These are phyloP conservation scores for Combretum micranthum DNA, from an alignment of 345 rosid genomes.

Conservation along the genomic window DNA sequence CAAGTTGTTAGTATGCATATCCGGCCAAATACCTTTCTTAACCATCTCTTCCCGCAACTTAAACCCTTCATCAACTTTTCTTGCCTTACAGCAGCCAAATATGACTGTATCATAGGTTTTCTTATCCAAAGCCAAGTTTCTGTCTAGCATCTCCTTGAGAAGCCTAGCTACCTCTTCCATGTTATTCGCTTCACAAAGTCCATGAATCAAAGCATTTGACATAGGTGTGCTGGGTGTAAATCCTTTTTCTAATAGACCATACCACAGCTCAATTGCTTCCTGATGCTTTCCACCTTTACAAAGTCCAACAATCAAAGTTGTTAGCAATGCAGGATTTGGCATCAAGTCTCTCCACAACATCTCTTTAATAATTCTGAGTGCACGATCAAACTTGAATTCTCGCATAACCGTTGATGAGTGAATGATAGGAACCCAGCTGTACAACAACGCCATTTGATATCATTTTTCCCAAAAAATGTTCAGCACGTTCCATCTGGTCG, in stretches of 20 bases:
- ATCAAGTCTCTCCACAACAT: slow-evolving; percentile 60
- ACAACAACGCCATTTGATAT: slow-evolving; percentile 34
- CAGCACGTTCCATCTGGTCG: slow-evolving; percentile 42
- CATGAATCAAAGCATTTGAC: slow-evolving; percentile 73
- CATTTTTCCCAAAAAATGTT: slow-evolving; percentile 53
- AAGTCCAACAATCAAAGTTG: slow-evolving; percentile 49
- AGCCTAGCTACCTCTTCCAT: no score
- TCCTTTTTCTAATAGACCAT: slow-evolving; percentile 35
- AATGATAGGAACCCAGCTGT: slow-evolving; percentile 47
- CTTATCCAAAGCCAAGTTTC: slow-evolving; percentile 47
- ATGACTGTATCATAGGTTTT: slow-evolving; percentile 58
- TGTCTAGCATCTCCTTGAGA: slow-evolving; percentile 47
- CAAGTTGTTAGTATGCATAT: no score
- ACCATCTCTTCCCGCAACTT: slow-evolving; percentile 56
- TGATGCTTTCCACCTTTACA: slow-evolving; percentile 48
- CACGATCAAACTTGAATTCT: slow-evolving; percentile 42
- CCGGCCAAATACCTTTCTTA: no score
- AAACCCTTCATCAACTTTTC: slow-evolving; percentile 46
- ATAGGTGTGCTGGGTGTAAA: slow-evolving; percentile 36
- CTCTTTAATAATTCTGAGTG: slow-evolving; percentile 37
- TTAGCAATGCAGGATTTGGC: slow-evolving; percentile 57
- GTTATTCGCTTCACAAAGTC: slow-evolving; percentile 59
- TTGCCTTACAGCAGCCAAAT: slow-evolving; percentile 42
- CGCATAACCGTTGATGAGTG: slow-evolving; percentile 50
- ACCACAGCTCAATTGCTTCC: slow-evolving; percentile 63